Percentiles rank a stretch among this genome's conserved stretches.
These are phyloP conservation scores for Pigoraptor vietnamica DNA, from an alignment of 78 protist genomes.

Conservation along the genomic window DNA sequence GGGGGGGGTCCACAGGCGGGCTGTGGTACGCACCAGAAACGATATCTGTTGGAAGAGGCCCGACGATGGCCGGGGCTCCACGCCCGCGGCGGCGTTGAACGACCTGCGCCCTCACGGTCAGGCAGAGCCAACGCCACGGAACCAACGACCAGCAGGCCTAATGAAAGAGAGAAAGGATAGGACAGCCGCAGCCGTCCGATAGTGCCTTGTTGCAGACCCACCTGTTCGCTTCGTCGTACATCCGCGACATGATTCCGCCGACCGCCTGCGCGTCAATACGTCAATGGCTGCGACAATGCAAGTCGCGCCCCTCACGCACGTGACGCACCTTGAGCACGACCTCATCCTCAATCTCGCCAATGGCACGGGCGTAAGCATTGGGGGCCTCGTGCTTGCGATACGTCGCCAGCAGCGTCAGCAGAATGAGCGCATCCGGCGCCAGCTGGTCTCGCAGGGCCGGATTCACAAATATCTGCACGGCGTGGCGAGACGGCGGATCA, in stretches of 20 bases:
- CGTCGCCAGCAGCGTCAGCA: not conserved
- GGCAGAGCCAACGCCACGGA: too few species aligned
- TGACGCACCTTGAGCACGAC: not conserved
- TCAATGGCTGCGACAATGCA: too few species aligned
- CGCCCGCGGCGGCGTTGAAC: not conserved
- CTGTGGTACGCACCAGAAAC: not conserved
- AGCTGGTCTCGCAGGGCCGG: not conserved
- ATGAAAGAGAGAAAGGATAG: not conserved
- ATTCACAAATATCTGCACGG: not conserved
- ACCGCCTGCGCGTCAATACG: not conserved
- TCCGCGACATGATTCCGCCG: not conserved
- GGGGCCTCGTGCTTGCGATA: not conserved
- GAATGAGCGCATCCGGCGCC: not conserved
- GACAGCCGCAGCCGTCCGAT: not conserved
- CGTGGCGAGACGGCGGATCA: not conserved
- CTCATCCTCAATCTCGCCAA: not conserved
- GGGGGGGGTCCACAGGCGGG: not conserved
- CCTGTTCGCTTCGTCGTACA: not conserved
- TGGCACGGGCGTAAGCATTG: not conserved
- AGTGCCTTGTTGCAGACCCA: too few species aligned
- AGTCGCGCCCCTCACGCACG: too few species aligned
- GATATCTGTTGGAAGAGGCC: not conserved
- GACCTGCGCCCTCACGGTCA: too few species aligned
- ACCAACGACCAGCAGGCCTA: not conserved
- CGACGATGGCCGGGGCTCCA: not conserved